phyloP scores from a whole-genome alignment of 441 rosid species.

The Erodium texanum region DNA sequence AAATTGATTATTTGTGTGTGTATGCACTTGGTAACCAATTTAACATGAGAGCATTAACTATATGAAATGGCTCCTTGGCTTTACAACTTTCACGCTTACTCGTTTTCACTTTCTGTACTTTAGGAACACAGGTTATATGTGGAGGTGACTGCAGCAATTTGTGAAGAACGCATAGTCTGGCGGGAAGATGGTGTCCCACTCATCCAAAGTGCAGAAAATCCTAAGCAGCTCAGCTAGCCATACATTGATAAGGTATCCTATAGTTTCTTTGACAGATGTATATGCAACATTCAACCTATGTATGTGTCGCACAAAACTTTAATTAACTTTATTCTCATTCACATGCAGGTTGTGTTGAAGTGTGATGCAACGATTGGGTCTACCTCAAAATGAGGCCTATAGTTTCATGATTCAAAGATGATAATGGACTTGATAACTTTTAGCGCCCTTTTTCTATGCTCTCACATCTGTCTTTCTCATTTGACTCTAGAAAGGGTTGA shows the following conservation, averaged over 20 bases:
- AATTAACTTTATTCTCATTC: neutral
- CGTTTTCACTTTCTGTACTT: constrained; percentile 10
- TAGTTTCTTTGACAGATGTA: too few relatives aligned
- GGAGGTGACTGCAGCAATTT: constrained; percentile 54
- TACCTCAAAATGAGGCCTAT: neutral
- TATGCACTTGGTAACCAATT: neutral
- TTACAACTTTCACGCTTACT: neutral
- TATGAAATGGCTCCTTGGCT: neutral
- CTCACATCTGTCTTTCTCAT: neutral
- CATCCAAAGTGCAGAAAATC: constrained; percentile 40
- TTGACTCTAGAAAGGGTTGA: neutral
- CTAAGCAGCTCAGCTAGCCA: neutral
- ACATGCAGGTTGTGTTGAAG: too few relatives aligned
- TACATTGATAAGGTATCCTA: too few relatives aligned
- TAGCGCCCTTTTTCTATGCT: too few relatives aligned
- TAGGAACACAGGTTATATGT: constrained; percentile 74
- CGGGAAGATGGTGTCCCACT: constrained; percentile 84
- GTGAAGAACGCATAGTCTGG: constrained; percentile 67
- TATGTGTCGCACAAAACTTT: neutral
- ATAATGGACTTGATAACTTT: neutral
- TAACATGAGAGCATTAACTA: neutral
- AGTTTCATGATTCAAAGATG: too few relatives aligned
- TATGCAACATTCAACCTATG: too few relatives aligned
- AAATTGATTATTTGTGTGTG: too few relatives aligned
- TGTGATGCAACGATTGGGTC: too few relatives aligned